Evolutionary conservation across 2,329 filamentous ascomycete genomes (phyloP).

Genomic region (Dothistroma septosporum): DNA sequence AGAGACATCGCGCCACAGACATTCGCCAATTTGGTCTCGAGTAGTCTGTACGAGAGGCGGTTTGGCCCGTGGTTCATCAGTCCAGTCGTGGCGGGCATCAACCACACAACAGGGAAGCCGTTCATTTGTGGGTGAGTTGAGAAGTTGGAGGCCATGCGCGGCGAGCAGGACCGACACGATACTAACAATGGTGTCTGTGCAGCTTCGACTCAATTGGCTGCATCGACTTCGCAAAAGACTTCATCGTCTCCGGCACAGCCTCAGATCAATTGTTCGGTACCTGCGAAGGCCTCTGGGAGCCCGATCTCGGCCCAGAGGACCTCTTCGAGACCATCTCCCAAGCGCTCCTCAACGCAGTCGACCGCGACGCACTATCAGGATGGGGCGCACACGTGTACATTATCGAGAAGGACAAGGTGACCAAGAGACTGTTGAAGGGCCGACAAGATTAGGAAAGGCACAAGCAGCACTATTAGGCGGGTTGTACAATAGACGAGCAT

Average conservation of each 20-base stretch:
- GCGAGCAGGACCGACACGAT: neutral
- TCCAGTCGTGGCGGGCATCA: conserved; percentile 90
- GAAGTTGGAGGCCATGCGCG: neutral
- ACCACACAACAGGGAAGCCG: conserved; percentile 87
- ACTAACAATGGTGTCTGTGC: conserved; percentile 2
- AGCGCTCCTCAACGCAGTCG: conserved; percentile 88
- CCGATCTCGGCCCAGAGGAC: conserved; percentile 88
- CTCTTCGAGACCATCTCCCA: conserved; percentile 99
- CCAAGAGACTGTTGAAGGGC: conserved; percentile 96
- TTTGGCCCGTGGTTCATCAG: conserved; percentile 97
- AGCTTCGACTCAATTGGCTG: conserved; percentile 95
- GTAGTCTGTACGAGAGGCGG: conserved; percentile 85
- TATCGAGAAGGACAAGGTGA: conserved; percentile 99
- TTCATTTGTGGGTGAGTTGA: conserved; percentile 76
- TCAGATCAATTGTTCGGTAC: conserved; percentile 98
- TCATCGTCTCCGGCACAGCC: conserved; percentile 94
- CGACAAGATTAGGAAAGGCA: conserved; percentile 65
- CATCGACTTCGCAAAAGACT: conserved; percentile 99
- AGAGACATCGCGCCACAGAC: conserved; percentile 91
- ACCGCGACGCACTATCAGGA: conserved; percentile 91
- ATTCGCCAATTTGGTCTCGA: conserved; percentile 92
- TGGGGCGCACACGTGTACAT: conserved; percentile 99
- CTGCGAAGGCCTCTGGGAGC: conserved; percentile 97
- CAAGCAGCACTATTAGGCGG: neutral
- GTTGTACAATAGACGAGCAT: conserved; percentile 20